phyloP scores from a whole-genome alignment of 164 flowering plant species.

The Stephania cephalantha region DNA sequence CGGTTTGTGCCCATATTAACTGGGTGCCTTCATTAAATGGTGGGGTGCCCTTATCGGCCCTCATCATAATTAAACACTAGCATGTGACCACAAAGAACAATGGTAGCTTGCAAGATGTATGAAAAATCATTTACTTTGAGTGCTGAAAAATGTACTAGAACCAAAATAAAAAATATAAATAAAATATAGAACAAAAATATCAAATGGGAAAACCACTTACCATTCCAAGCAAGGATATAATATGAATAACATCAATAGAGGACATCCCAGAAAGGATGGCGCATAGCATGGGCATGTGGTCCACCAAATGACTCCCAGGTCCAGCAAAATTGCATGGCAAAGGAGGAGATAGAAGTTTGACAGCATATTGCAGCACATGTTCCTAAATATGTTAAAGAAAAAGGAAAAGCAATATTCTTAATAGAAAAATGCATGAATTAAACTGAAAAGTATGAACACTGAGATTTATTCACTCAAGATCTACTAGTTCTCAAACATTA shows the following conservation, averaged over 20 bases:
- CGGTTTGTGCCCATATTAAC: no score
- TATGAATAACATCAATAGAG: conserved; percentile 66
- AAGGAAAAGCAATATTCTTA: not conserved
- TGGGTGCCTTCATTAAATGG: not conserved
- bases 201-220: conserved; percentile 36
- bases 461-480: not conserved
- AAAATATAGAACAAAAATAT: not conserved
- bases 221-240: conserved; percentile 81
- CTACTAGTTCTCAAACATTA: not conserved
- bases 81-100: not conserved
- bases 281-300: conserved; percentile 56
- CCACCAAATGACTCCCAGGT: conserved; percentile 53
- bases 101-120: not conserved
- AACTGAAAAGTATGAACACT: not conserved
- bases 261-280: conserved; percentile 61
- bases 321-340: conserved; percentile 55
- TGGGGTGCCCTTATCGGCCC: no score
- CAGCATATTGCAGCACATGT: conserved; percentile 54
- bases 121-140: not conserved
- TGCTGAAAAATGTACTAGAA: not conserved
- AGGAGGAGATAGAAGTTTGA: conserved; percentile 79
- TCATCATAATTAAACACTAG: not conserved
- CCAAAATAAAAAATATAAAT: not conserved
- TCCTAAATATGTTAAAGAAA: conserved; percentile 34
- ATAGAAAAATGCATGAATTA: not conserved